Conservation (phyloP, 164 flowering plant species). For the Aristolochia fimbriata region DNA sequence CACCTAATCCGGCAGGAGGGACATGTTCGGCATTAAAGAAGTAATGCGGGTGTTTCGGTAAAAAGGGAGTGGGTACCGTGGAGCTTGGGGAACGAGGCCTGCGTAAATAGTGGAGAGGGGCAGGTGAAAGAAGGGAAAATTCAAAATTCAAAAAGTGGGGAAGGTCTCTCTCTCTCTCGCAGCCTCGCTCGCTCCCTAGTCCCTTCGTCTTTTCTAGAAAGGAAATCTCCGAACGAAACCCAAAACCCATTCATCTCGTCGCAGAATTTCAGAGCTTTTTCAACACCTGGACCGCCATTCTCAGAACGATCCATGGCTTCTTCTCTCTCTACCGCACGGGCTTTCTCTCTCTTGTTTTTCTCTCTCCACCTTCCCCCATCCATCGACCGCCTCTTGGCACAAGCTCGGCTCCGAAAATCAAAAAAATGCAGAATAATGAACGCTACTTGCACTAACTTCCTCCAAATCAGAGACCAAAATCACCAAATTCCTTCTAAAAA, state of each 20-base stretch:
- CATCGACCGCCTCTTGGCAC: conserved; percentile 3
- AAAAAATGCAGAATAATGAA: not conserved
- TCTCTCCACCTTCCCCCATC: not conserved
- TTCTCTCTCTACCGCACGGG: not conserved
- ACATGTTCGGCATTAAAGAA: too few relatives aligned
- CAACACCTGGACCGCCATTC: conserved; percentile 6
- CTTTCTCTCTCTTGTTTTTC: not conserved
- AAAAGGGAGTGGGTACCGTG: too few relatives aligned
- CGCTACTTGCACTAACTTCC: not conserved
- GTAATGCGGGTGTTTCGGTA: too few relatives aligned
- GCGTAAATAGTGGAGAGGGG: not conserved
- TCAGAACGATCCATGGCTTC: not conserved
- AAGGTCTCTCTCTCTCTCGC: not conserved
- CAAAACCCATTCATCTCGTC: not conserved
- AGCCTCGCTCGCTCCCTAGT: not conserved
- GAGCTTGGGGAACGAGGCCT: too few relatives aligned
- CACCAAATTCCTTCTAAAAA: conserved; percentile 4
- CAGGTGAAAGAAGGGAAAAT: not conserved
- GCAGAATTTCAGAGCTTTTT: conserved; percentile 6
- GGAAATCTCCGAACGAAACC: not conserved
- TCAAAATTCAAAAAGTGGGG: not conserved
- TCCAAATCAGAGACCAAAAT: conserved; percentile 1
- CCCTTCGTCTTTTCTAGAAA: not conserved
- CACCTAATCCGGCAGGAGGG: too few relatives aligned
- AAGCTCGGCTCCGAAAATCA: not conserved